Conservation (phyloP, 2,329 filamentous ascomycete genomes). For the Lachnellula hyalina region DNA sequence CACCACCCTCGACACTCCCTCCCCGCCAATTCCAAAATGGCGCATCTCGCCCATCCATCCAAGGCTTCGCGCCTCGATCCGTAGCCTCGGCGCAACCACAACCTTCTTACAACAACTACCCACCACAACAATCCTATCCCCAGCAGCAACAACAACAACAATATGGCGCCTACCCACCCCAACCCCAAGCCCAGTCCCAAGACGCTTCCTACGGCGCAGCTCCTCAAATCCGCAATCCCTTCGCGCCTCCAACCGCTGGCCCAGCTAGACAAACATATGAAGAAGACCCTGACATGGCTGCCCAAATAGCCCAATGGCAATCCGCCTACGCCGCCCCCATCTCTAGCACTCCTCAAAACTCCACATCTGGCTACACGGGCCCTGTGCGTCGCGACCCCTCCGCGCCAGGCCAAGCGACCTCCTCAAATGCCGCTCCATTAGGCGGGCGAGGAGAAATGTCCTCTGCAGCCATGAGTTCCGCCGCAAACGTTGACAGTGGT, state of each 20-base stretch:
- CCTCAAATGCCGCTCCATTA: slow-evolving; percentile 40
- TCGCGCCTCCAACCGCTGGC: slow-evolving; percentile 52
- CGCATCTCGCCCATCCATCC: slow-evolving; percentile 17
- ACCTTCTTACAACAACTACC: slow-evolving; percentile 19
- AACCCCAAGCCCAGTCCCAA: slow-evolving; percentile 17
- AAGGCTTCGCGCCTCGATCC: slow-evolving; percentile 54
- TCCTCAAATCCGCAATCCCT: slow-evolving; percentile 76
- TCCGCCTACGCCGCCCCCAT: slow-evolving; percentile 73
- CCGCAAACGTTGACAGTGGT: slow-evolving; percentile 42
- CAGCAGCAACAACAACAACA: slow-evolving; percentile 21
- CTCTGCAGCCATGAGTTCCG: slow-evolving; percentile 56
- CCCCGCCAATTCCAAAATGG: slow-evolving; percentile 25
- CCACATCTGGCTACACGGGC: slow-evolving; percentile 25
- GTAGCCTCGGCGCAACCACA: slow-evolving; percentile 41
- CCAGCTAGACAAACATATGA: slow-evolving; percentile 35
- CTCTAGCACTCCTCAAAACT: slow-evolving; percentile 41
- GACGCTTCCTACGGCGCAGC: slow-evolving; percentile 43
- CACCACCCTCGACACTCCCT: slow-evolving; percentile 50
- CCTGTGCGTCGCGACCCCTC: slow-evolving; percentile 30
- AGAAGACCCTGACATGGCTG: slow-evolving; percentile 76
- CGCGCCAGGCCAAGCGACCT: slow-evolving; percentile 39
- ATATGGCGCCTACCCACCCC: slow-evolving; percentile 17
- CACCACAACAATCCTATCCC: slow-evolving; percentile 27
- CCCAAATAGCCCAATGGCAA: slow-evolving; percentile 92
- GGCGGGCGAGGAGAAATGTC: slow-evolving; percentile 46